Evolutionary conservation across 345 rosid species (phyloP), one percentile per base, ranked within the genome.

Genomic region (Xanthoceras sorbifolium): DNA sequence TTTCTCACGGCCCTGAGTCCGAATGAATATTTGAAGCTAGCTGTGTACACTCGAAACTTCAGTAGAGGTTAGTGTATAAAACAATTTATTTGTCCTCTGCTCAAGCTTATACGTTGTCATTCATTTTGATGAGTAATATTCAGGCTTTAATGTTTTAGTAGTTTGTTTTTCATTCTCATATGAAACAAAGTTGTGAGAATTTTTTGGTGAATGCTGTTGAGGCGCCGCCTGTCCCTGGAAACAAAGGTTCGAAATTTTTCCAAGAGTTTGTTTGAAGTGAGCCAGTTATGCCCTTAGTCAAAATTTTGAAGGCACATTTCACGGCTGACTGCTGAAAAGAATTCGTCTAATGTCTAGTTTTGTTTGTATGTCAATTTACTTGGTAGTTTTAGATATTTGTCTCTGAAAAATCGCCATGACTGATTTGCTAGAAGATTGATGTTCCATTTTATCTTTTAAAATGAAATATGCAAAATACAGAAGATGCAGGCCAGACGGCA

Each of bases 1-100:
- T 72, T 72, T 57, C 6, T 34, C 15, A 17, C 17, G 36, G 55
- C 32, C 42, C 28, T 26, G 42, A 61, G 38, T 38, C 54, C 36
- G 40, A 26, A 40, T 63, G 40, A 20, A 64, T n/a, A 34, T 74
- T 74, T 63, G 31, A 74, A 63, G 77, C 26, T n/a, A 12, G 26
- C 18, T 48, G 5, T 10, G 7, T 23, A 22, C 29, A 28, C 15
- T n/a, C 28, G 3, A 57, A n/a, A 22, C 10, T 15, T 69, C 59
- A 3, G 9, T 14, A 23, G 25, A 40, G 15, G 26, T 29, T 67
- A 25, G 11, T 44, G 25, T 18, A 9, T 29, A 38, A 32, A 54
- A 2, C 42, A 34, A 55, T 54, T n/a, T 10, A 8, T 28, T 17
- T 14, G 18, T 50, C 73, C 73, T 14, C 42, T 22, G 2, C 40